Base-by-base conservation (phyloP, 2,329 filamentous ascomycete species). In the Phaeophleospora eucalypticola region DNA sequence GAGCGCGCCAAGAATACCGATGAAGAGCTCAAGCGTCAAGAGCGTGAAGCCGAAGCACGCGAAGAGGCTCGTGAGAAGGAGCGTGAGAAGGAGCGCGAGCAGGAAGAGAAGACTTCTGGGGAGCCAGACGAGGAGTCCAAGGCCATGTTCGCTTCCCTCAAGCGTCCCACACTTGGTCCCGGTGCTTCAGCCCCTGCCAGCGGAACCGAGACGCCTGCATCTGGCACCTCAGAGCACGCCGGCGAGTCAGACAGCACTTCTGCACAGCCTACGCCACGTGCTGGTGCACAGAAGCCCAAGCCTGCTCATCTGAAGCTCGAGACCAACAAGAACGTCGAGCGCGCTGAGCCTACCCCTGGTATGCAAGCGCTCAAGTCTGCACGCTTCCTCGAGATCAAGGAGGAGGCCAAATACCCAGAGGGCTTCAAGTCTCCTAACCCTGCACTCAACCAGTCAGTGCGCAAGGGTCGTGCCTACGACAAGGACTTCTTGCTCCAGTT, bases 401-500 rank as follows among this genome's bases (percentile, higher is more conserved):
- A 87, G 60, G 58, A 68, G 14, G 77, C 89, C 52, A 79, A 85
- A 34, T 98, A 98, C 67, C 91, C 93, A 14, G 73, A 81, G 3
- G 86, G 87, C 45, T 86, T 97, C 66, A 81, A 79, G 51, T 95
- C 90, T 19, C 93, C 93, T 6, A 97, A 96, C 71, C 89, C 91
- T 9, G 87, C 91, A 2, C 73, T 96, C 56, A 98, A 97, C 68
- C 86, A 88, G 20, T 77, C 81, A 68, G 49, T 52, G 73, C 82
- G 82, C 51, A 86, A 83, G 68, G 84, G 82, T 35, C 95, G 94
- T 75, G 90, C 94, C 68, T 98, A 98, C 69, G 89, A 97, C 71
- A 87, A 90, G 62, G 84, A 86, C 60, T 98, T 98, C 76, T 75
- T 98, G 71, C 78, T 98, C 21, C 93, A 98, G 66, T 98, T 98